Evolutionary conservation across 768 basidiomycete genomes (phyloP), one percentile per base, ranked within the genome.

Genomic region (Amanita rubescens): DNA sequence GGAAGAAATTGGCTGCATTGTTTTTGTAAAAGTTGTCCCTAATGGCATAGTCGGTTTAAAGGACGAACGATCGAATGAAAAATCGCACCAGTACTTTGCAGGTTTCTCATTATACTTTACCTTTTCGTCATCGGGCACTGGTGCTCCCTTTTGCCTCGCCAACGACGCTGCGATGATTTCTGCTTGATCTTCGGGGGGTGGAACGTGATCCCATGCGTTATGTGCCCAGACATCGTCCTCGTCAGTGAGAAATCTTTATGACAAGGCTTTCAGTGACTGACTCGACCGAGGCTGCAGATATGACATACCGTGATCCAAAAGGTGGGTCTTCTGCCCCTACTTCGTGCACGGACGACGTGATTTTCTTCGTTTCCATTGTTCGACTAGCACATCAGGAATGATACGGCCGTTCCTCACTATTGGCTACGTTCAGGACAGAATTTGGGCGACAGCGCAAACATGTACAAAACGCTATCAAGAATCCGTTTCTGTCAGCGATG

Each of bases 11-110:
- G 63, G 71, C 78, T 19, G 81, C 75, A 57, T 95, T 94, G 50
- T 75, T 76, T 61, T 87, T 85, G 75, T 99, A 98, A 62, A 98
- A 97, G 52, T 84, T 83, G 64, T 98, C 90, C 94, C 94, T 96
- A 62, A 14, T 67, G 17, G 63, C 56, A n/a, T 59, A 62, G 39
- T 24, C 12, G 22, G 6, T 30, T 11, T 35, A 24, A 20, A 32
- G 24, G 1, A 15, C 24, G 30, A 17, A 33, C 27, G 25, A 32
- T 11, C 14, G 15, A 3, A 27, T 19, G 25, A 54, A 42, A 46
- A n/a, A 27, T 20, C 20, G 49, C 57, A 88, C 89, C 89, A 91
- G 59, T 85, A 76, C 54, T 74, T 80, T 0, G 86, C 79, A 2
- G 88, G 87, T 57, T 80, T 87, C 12, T 82, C 75, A 64, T 90